Conservation (phyloP, 208 protist species). For the Wallacemonas sp. region DNA sequence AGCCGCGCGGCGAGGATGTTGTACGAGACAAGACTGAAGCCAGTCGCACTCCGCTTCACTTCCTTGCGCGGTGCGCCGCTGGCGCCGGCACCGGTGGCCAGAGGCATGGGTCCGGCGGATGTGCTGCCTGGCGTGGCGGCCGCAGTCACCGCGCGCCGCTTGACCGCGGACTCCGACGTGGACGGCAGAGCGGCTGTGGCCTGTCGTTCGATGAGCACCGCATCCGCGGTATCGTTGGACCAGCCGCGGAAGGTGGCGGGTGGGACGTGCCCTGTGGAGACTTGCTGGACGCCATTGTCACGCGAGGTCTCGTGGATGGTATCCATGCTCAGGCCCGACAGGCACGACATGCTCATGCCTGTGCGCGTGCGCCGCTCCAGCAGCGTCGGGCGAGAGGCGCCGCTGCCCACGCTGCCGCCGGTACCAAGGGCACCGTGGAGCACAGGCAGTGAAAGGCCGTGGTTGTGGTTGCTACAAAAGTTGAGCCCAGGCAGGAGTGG, state of each 20-base stretch:
- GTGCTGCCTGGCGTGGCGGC: too few relatives aligned
- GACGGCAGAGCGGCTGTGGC: background rate
- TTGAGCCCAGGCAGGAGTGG: slow-evolving; percentile 11
- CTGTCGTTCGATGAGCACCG: background rate
- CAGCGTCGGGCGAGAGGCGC: slow-evolving; percentile 49
- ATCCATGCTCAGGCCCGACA: slow-evolving; percentile 72
- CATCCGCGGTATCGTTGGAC: slow-evolving; percentile 34
- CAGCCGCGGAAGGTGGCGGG: slow-evolving; percentile 51
- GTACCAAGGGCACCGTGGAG: background rate
- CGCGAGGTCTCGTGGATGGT: slow-evolving; percentile 56
- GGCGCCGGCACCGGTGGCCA: background rate
- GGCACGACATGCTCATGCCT: slow-evolving; percentile 50
- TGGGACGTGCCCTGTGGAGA: slow-evolving; percentile 17
- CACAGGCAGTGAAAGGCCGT: background rate
- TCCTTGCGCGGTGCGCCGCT: background rate
- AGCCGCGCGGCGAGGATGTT: slow-evolving; percentile 83
- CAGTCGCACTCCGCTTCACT: background rate
- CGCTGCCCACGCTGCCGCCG: background rate
- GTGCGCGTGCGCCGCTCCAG: slow-evolving; percentile 72
- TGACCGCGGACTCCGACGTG: too few relatives aligned
- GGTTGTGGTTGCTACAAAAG: background rate
- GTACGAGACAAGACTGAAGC: slow-evolving; percentile 72
- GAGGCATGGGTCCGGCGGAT: background rate
- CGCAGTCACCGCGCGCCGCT: too few relatives aligned
- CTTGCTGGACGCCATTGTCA: slow-evolving; percentile 20